phyloP scores from a whole-genome alignment of 768 basidiomycete species.

The Sarcomyxa edulis region DNA sequence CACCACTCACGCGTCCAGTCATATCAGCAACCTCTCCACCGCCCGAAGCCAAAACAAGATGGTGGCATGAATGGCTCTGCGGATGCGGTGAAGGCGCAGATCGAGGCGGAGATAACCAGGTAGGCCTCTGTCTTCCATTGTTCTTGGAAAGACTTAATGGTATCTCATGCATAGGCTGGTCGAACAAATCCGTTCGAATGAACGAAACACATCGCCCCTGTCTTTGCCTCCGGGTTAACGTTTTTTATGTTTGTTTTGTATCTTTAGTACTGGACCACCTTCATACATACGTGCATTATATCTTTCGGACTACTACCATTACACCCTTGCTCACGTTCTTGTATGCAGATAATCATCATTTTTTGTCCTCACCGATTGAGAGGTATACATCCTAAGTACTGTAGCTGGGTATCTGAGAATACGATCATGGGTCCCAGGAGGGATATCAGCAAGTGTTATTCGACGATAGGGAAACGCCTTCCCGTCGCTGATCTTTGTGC shows the following conservation, averaged over 20 bases:
- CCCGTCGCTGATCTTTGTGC: too few species aligned
- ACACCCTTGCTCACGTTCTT: too few species aligned
- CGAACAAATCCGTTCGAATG: constrained; percentile 65
- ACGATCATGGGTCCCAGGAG: background rate
- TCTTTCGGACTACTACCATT: too few species aligned
- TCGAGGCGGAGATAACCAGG: constrained; percentile 70
- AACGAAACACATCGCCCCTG: too few species aligned
- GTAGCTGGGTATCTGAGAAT: too few species aligned
- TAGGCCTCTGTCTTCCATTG: constrained; percentile 20
- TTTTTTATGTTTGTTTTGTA: too few species aligned
- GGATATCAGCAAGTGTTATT: constrained; percentile 22
- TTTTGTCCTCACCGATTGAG: too few species aligned
- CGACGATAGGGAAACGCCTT: constrained; percentile 26
- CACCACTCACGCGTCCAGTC: constrained; percentile 25
- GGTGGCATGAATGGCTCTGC: constrained; percentile 89
- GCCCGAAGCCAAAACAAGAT: constrained; percentile 38
- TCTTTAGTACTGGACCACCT: too few species aligned
- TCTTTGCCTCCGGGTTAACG: too few species aligned
- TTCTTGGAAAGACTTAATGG: constrained; percentile 1
- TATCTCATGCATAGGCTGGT: constrained; percentile 46
- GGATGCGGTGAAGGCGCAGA: constrained; percentile 74
- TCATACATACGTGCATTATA: too few species aligned
- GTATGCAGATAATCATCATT: too few species aligned
- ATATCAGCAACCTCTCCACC: constrained; percentile 13
- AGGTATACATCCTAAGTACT: too few species aligned